Evolutionary conservation across 768 basidiomycete genomes (phyloP), one percentile per base, ranked within the genome.

Genomic region (Suillus bovinus): DNA sequence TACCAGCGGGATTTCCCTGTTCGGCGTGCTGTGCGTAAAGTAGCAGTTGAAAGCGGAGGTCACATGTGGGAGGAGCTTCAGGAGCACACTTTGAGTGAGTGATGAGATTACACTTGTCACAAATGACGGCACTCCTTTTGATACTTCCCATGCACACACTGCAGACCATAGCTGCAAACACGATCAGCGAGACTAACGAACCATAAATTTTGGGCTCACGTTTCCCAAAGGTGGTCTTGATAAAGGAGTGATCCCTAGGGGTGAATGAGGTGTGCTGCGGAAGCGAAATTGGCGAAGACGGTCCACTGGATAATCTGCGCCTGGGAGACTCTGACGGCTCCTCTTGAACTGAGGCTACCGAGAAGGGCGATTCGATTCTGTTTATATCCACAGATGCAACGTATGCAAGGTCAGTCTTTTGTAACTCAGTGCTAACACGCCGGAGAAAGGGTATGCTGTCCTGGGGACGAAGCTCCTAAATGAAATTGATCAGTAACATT

Each of bases 391-490:
- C 71, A 44, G 73, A 72, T n/a, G 81, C 73, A 38, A 82, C 69
- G 57, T 85, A 85, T 57, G 83, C 77, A 49, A 78, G 81, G 54
- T 92, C 90, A 22, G 84, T 79, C 74, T 89, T 91, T 63, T 91
- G 88, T 60, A 93, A 71, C 70, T 97, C 96, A 62, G 87, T 82
- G 72, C 94, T 95, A 71, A 97, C 89, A 5, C 96, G 89, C 34
- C 94, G 89, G 14, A 97, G 80, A 82, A 97, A 97, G 11, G 96
- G 96, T 39, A 98, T 92, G 70, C 93, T 95, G 71, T 99, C 96
- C 70, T 97, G 91, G 54, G 91, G 91, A 27, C 93, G 90, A 34
- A 96, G 78, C 67, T 94, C 89, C 88, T 90, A 63, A 7, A 56
- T 20, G 61, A 34, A 58, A 55, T 63, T 22, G 57, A 33, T 67